phyloP scores from a whole-genome alignment of 176 grass and related monocot species.

The barley (Hordeum vulgare) region DNA sequence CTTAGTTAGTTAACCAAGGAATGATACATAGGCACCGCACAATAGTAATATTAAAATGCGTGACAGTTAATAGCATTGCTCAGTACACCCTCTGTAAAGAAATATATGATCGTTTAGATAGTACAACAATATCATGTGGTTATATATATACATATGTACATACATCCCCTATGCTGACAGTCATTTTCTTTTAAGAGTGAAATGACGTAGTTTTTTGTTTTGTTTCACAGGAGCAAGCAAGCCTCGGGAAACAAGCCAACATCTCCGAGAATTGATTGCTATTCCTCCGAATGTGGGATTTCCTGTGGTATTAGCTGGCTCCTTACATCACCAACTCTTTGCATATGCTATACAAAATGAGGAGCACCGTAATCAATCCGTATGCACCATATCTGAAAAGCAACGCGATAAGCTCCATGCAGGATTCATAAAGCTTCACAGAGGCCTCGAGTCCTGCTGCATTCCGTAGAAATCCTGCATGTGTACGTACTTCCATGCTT shows the following conservation, averaged over 20 bases:
- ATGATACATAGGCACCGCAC: background rate
- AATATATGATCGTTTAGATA: background rate
- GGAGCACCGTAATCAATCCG: slow-evolving; percentile 27
- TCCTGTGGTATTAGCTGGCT: background rate
- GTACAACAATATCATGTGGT: slow-evolving; percentile 14
- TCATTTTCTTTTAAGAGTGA: background rate
- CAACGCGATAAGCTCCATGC: slow-evolving; percentile 34
- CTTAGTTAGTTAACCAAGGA: background rate
- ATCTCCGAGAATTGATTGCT: background rate
- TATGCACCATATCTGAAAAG: slow-evolving; percentile 47
- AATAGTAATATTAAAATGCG: background rate
- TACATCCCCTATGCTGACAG: background rate
- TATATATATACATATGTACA: background rate
- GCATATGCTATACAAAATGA: slow-evolving; percentile 25
- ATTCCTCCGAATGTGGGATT: slow-evolving; percentile 1
- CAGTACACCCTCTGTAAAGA: too few species aligned
- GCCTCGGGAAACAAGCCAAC: background rate
- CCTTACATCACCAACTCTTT: slow-evolving; percentile 34
- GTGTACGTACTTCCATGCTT: background rate
- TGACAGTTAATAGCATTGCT: too few species aligned
- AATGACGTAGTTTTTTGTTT: background rate
- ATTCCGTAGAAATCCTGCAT: slow-evolving; percentile 60
- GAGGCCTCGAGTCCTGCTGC: slow-evolving; percentile 19
- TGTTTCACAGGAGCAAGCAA: slow-evolving; percentile 20
- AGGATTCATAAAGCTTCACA: slow-evolving; percentile 34